Conservation (phyloP, 2,329 filamentous ascomycete species). For the Cordyceps militaris region DNA sequence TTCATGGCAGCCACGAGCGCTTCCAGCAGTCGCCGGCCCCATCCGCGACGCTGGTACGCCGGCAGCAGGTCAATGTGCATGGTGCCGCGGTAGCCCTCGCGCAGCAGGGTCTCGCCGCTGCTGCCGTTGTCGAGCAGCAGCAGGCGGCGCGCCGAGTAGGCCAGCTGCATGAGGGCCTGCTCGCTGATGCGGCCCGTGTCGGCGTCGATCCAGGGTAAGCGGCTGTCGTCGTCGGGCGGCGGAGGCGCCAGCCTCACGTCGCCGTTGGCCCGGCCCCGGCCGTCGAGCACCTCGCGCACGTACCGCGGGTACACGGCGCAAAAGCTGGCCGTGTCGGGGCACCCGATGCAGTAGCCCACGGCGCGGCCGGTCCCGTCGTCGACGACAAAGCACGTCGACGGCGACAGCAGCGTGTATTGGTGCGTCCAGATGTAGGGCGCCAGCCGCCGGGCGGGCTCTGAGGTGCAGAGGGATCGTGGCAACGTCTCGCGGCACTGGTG, state of each 20-base stretch:
- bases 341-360: constrained; percentile 45
- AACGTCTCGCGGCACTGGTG: constrained; percentile 41
- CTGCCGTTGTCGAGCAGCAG: constrained; percentile 31
- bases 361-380: constrained; percentile 37
- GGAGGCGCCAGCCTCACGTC: not conserved
- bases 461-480: constrained; percentile 33
- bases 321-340: constrained; percentile 36
- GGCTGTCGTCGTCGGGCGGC: constrained; percentile 19
- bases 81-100: constrained; percentile 32
- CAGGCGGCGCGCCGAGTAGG: constrained; percentile 34
- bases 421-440: constrained; percentile 46
- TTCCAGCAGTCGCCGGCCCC: constrained; percentile 36
- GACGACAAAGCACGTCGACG: constrained; percentile 39
- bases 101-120: constrained; percentile 28
- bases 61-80: constrained; percentile 44
- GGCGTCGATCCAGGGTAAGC: constrained; percentile 25
- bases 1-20: constrained; percentile 33
- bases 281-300: constrained; percentile 28
- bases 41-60: constrained; percentile 34
- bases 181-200: constrained; percentile 21
- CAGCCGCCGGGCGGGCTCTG: constrained; percentile 28
- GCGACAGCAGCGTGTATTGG: constrained; percentile 41
- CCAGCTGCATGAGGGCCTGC: constrained; percentile 32
- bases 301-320: constrained; percentile 32
- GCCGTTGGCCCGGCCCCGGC: constrained; percentile 3